Conservation (phyloP, 164 flowering plant species). For the Brasenia schreberi region DNA sequence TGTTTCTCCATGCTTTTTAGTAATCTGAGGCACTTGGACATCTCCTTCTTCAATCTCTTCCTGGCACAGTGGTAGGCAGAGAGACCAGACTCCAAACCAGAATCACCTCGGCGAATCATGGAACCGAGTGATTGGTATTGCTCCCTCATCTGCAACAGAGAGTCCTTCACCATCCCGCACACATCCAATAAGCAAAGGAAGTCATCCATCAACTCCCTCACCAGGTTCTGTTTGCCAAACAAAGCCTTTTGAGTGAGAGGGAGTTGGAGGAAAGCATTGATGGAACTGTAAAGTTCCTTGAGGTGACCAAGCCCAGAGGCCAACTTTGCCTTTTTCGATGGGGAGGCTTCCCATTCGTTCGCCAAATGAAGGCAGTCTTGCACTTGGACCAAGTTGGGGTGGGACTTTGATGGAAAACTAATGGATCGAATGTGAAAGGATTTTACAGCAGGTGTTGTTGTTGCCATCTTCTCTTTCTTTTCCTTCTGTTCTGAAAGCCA, state of each 20-base stretch:
- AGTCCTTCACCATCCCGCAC: constrained; percentile 17
- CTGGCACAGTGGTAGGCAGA: constrained; percentile 13
- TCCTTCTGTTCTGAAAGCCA: neutral
- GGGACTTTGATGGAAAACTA: neutral
- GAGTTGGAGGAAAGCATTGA: constrained; percentile 14
- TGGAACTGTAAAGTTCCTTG: constrained; percentile 8
- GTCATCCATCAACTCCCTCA: constrained; percentile 20
- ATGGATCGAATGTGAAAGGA: neutral
- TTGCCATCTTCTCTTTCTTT: neutral
- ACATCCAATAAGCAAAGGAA: constrained; percentile 25
- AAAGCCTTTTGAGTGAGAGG: constrained; percentile 9
- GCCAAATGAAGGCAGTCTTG: neutral
- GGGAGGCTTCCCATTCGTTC: neutral
- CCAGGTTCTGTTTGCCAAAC: constrained; percentile 9
- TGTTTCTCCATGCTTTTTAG: constrained; percentile 14
- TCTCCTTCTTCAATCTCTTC: constrained; percentile 24
- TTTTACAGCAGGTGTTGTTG: neutral
- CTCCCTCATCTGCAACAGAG: constrained; percentile 16
- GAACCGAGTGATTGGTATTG: constrained; percentile 13
- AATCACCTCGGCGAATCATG: constrained; percentile 20
- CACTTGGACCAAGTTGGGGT: neutral
- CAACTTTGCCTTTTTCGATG: neutral
- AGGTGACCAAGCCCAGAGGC: neutral
- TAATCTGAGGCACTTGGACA: constrained; percentile 13
- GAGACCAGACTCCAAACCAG: constrained; percentile 5